Base-by-base conservation (phyloP, 2,329 filamentous ascomycete genomes). In the Xylariomycetidae sp. region DNA sequence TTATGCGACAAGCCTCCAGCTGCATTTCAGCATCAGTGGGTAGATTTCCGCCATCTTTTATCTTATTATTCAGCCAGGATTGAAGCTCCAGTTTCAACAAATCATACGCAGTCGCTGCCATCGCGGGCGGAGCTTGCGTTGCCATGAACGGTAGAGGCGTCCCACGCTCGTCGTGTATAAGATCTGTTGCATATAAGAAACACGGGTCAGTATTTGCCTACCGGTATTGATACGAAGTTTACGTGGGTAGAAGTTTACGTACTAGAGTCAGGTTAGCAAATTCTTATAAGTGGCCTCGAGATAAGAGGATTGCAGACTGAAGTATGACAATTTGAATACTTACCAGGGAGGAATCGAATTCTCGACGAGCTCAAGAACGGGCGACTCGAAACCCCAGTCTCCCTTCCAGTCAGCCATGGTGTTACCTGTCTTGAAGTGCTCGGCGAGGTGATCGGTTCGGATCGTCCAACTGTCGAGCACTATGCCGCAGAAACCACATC, bases 321-420 rank as follows among this genome's bases (percentile, higher is more conserved):
- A 50, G 53, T 30, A 58, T 41, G 3, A 31, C 27, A 6, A n/a
- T 48, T 53, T 54, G 8, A n/a, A 23, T 53, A 60, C 62, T 71
- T 64, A 69, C 78, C 74, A 81, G 31, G 77, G 77, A 34, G 77
- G 78, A 37, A 82, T 79, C 29, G 76, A 77, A 50, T 81, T 81
- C 56, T 82, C 77, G 48, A 82, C 72, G 64, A 80, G 72, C 41
- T 77, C 67, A 45, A 79, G 62, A 26, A 82, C 70, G 22, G 74
- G 69, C 17, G 63, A 61, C 35, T 81, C 77, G 42, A 82, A 81
- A 66, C 78, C 78, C 77, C 77, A 81, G 57, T 79, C 77, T 62
- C 78, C 78, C 66, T 80, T 78, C 78, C 78, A 82, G 56, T 81
- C 74, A 42, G 72, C 74, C 77, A 82, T 82, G 49, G 72, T 76